Percentiles rank a stretch among this genome's conserved stretches.
phyloP scores from a whole-genome alignment of 306 rosid genomes.

The Myrica gale region DNA sequence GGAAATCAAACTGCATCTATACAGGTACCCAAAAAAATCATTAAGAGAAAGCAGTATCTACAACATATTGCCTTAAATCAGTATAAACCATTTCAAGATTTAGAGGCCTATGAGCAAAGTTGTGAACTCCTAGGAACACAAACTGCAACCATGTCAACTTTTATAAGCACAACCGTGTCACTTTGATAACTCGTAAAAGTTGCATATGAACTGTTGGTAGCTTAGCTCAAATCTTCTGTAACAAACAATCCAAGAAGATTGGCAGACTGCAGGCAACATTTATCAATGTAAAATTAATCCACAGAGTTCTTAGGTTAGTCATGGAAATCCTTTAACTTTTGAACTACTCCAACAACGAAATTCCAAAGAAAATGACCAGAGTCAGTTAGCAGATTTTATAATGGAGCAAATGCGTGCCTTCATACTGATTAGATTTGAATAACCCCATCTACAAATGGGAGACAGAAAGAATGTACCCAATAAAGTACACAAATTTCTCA shows the following conservation, averaged over 20 bases:
- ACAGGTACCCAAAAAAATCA: neutral
- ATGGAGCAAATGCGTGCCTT: neutral
- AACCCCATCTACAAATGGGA: neutral
- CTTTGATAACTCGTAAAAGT: neutral
- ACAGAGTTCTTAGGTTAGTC: neutral
- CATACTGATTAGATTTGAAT: neutral
- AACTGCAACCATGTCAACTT: neutral
- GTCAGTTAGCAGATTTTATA: neutral
- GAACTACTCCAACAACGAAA: neutral
- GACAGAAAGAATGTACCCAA: neutral
- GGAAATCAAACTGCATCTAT: neutral
- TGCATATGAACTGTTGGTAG: neutral
- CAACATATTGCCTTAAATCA: neutral
- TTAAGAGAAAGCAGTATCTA: neutral
- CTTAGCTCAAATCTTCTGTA: neutral
- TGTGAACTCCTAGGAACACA: neutral
- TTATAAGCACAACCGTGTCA: too few species aligned
- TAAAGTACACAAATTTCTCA: conserved; percentile 8
- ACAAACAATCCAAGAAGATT: neutral
- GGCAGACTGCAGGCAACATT: neutral
- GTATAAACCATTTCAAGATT: neutral
- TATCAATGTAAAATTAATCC: neutral
- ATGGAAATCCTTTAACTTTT: neutral
- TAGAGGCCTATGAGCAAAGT: neutral
- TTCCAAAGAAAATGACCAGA: neutral